These are phyloP conservation scores for Butyriboletus loyo DNA, from an alignment of 768 basidiomycete species.

Conservation along the genomic window DNA sequence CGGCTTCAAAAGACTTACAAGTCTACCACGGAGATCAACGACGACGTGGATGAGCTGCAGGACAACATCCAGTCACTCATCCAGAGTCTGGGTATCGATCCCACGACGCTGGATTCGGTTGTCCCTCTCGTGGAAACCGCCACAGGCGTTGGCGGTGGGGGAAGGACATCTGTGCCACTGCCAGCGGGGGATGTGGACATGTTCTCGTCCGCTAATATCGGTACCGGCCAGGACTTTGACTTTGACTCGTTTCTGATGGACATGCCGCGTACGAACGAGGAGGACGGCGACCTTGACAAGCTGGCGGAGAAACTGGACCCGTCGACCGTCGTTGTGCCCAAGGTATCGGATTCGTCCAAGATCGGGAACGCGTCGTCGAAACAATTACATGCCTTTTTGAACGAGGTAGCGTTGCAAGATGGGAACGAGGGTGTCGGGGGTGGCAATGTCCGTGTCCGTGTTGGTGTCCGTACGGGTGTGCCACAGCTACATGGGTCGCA, in stretches of 20 bases:
- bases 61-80: conserved; percentile 69
- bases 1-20: conserved; percentile 57
- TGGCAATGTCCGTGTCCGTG: too few species aligned
- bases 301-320: conserved; percentile 34
- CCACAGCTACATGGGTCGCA: neutral
- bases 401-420: conserved; percentile 39
- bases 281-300: conserved; percentile 31
- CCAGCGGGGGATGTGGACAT: conserved; percentile 14
- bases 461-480: neutral
- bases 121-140: conserved; percentile 3
- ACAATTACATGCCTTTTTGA: conserved; percentile 42
- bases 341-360: conserved; percentile 25
- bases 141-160: conserved; percentile 10
- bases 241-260: conserved; percentile 42
- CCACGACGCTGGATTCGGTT: conserved; percentile 26
- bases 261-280: conserved; percentile 31
- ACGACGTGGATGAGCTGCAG: conserved; percentile 70
- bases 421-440: conserved; percentile 15
- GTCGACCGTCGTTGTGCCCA: conserved; percentile 30
- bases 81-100: conserved; percentile 65
- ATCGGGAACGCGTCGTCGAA: conserved; percentile 33
- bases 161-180: neutral
- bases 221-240: conserved; percentile 30
- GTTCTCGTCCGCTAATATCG: conserved; percentile 11
- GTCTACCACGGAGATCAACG: conserved; percentile 60